Conservation (phyloP, 106 monocot genomes). For the Phalaenopsis equestris region DNA sequence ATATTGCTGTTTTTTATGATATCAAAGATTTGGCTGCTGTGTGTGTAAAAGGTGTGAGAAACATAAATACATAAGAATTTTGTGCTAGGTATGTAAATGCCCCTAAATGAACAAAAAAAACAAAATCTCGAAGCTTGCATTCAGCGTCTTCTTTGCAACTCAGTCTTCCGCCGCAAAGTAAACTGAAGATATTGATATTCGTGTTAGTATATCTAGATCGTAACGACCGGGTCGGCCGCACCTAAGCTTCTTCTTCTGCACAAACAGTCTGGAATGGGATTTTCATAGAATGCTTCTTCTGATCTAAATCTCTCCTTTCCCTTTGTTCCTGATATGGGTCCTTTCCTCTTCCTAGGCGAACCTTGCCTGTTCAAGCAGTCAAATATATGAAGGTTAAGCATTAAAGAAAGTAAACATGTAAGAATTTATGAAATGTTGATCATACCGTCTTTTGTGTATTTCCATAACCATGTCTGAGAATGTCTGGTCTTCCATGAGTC, state of each 20-base stretch:
- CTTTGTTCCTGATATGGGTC: slow-evolving; percentile 77
- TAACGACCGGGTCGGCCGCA: background rate
- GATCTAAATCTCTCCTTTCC: slow-evolving; percentile 85
- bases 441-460: slow-evolving; percentile 68
- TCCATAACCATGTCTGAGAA: slow-evolving; percentile 44
- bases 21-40: too few relatives aligned
- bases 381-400: background rate
- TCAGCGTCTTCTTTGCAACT: too few relatives aligned
- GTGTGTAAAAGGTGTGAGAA: too few relatives aligned
- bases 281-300: slow-evolving; percentile 93
- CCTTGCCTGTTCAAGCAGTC: slow-evolving; percentile 47
- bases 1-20: too few relatives aligned
- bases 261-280: slow-evolving; percentile 86
- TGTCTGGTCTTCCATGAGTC: slow-evolving; percentile 45
- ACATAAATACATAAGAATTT: too few relatives aligned
- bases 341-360: slow-evolving; percentile 81
- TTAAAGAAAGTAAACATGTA: background rate
- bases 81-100: background rate
- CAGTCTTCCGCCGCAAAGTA: too few relatives aligned
- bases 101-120: background rate
- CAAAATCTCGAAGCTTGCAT: background rate
- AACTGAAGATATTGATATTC: too few relatives aligned
- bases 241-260: slow-evolving; percentile 25
- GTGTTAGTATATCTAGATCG: slow-evolving; percentile 1
- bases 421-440: background rate